These are phyloP conservation scores for Chalciporus chontae DNA, from an alignment of 768 basidiomycete genomes.

Conservation along the genomic window DNA sequence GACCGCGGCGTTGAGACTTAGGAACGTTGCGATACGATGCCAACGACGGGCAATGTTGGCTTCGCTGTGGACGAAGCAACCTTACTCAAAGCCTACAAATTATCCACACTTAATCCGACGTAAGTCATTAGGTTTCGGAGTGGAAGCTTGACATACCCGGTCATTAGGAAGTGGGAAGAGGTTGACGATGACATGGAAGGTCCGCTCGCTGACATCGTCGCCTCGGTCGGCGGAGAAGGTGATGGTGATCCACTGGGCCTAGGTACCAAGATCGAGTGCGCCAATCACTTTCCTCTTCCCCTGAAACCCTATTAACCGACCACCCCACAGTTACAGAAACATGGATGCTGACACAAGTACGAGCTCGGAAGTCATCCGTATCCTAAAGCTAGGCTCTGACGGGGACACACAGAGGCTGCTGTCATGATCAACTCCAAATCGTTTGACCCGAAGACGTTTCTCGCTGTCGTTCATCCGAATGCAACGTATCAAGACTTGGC, in stretches of 20 bases:
- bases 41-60: constrained; percentile 43
- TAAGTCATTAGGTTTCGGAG: constrained; percentile 31
- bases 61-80: constrained; percentile 76
- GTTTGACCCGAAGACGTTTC: constrained; percentile 93
- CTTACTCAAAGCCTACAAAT: constrained; percentile 83
- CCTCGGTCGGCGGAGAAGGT: constrained; percentile 53
- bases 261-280: constrained; percentile 59
- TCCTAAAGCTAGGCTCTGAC: constrained; percentile 9
- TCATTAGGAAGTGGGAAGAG: constrained; percentile 80
- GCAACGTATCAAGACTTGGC: constrained; percentile 92
- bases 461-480: constrained; percentile 89
- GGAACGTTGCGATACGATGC: constrained; percentile 11
- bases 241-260: constrained; percentile 81
- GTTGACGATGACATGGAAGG: constrained; percentile 82
- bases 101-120: constrained; percentile 75
- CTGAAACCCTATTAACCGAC: constrained; percentile 3
- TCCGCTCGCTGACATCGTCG: constrained; percentile 64
- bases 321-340: constrained; percentile 47
- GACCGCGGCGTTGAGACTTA: background rate
- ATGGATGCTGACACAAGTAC: constrained; percentile 78
- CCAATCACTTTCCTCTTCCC: background rate
- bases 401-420: constrained; percentile 58
- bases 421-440: constrained; percentile 88
- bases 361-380: constrained; percentile 10
- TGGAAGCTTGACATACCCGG: constrained; percentile 3